A percentile compares a stretch with the other conserved stretches of the same genome.
These are phyloP conservation scores for Pythium volutum DNA, from an alignment of 352 stramenopile species.

Conservation along the genomic window DNA sequence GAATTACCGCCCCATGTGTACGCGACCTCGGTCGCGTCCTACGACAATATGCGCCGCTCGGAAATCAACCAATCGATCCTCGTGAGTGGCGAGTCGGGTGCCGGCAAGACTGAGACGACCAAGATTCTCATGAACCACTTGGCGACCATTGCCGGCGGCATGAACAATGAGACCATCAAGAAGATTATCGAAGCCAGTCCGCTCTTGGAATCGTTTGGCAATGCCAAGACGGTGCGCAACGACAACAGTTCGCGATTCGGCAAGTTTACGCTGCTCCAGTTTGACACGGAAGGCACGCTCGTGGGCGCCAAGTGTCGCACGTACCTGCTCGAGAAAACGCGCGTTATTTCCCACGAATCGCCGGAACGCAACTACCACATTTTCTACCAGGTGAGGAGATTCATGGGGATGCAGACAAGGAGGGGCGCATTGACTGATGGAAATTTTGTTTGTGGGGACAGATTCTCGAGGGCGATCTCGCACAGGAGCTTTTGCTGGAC, in stretches of 20 bases:
- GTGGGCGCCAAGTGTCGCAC: constrained; percentile 93
- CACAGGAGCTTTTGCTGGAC: constrained; percentile 50
- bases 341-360: constrained; percentile 92
- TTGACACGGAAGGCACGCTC: constrained; percentile 53
- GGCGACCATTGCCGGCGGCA: constrained; percentile 58
- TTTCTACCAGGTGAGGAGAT: constrained; percentile 87
- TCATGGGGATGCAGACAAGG: background rate
- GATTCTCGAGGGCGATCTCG: constrained; percentile 55
- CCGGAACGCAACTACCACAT: constrained; percentile 97
- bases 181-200: constrained; percentile 83
- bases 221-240: constrained; percentile 54
- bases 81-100: constrained; percentile 82
- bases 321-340: constrained; percentile 97
- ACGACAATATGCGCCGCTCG: constrained; percentile 63
- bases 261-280: constrained; percentile 59
- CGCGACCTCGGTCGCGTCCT: constrained; percentile 64
- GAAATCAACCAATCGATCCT: constrained; percentile 81
- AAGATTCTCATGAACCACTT: constrained; percentile 91
- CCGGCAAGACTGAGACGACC: constrained; percentile 87
- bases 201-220: constrained; percentile 80
- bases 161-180: constrained; percentile 76
- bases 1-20: constrained; percentile 70
- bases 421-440: background rate
- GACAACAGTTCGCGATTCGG: constrained; percentile 50
- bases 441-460: background rate